Conservation (phyloP, 225 moss, liverwort and hornwort species). For the Polytrichum commune region DNA sequence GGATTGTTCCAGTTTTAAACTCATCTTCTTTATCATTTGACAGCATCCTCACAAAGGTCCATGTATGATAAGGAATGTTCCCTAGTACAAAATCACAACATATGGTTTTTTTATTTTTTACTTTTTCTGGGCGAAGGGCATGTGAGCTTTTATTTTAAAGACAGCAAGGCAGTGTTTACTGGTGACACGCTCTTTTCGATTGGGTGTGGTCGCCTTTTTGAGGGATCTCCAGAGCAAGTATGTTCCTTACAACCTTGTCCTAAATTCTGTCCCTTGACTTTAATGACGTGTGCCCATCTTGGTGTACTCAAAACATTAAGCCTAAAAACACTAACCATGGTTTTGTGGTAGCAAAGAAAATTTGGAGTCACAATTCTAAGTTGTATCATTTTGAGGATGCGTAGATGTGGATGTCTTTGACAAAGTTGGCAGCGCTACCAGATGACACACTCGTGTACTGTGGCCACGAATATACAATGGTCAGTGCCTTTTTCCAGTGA, state of each 20-base stretch:
- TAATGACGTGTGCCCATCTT: not conserved
- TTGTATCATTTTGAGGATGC: not conserved
- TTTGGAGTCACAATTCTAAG: not conserved
- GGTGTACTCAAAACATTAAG: no score
- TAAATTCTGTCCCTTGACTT: not conserved
- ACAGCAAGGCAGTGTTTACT: constrained; percentile 83
- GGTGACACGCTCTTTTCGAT: constrained; percentile 97
- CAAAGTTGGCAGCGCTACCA: constrained; percentile 71
- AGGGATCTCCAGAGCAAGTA: constrained; percentile 96
- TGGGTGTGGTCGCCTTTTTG: constrained; percentile 90
- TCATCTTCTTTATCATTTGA: no score
- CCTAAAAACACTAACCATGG: no score
- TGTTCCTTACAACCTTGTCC: not conserved
- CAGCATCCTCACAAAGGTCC: no score
- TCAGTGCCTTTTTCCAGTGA: constrained; percentile 14
- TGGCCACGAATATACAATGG: constrained; percentile 93
- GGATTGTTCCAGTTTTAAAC: no score
- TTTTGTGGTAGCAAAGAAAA: not conserved
- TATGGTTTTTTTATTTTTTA: no score
- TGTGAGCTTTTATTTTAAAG: constrained; percentile 83
- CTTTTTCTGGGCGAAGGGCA: constrained; percentile 55
- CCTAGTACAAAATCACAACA: not conserved
- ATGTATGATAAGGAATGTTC: not conserved
- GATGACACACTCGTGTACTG: constrained; percentile 79
- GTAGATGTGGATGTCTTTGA: constrained; percentile 91